A percentile compares a stretch with the other conserved stretches of the same genome.
Evolutionary conservation across 2,329 filamentous ascomycete species (phyloP).

Genomic region (Xylariaceae sp.): DNA sequence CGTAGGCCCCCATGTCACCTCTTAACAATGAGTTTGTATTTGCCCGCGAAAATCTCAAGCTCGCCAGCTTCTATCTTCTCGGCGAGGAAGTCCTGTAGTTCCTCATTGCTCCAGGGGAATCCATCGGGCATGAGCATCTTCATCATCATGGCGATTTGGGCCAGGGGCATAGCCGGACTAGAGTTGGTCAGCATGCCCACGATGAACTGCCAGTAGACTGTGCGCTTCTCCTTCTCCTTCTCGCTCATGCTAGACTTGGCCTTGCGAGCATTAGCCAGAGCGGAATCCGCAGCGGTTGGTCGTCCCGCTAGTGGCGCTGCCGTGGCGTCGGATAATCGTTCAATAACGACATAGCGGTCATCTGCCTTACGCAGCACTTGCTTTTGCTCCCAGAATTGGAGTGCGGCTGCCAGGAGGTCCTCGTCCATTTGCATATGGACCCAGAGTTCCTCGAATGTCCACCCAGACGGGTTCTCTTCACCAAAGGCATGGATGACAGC

Average conservation of each 20-base stretch:
- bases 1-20: slow-evolving; percentile 40
- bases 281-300: slow-evolving; percentile 23
- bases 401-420: slow-evolving; percentile 60
- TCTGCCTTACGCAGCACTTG: slow-evolving; percentile 55
- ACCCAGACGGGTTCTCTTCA: slow-evolving; percentile 32
- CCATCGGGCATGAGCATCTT: slow-evolving; percentile 84
- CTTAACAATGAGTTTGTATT: slow-evolving; percentile 58
- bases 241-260: slow-evolving; percentile 50
- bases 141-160: slow-evolving; percentile 88
- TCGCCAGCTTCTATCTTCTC: slow-evolving; percentile 70
- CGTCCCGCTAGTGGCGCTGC: slow-evolving; percentile 26
- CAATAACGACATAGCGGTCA: slow-evolving; percentile 62
- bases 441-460: slow-evolving; percentile 48
- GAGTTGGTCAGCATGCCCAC: slow-evolving; percentile 93
- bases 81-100: slow-evolving; percentile 72
- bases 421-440: slow-evolving; percentile 65
- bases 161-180: slow-evolving; percentile 69
- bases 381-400: slow-evolving; percentile 67
- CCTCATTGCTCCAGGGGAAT: slow-evolving; percentile 84
- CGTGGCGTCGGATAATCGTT: slow-evolving; percentile 47
- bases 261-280: slow-evolving; percentile 44
- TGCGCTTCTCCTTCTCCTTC: slow-evolving; percentile 55
- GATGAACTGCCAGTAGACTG: slow-evolving; percentile 86
- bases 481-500: slow-evolving; percentile 79
- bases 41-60: slow-evolving; percentile 64